phyloP scores from a whole-genome alignment of 768 basidiomycete genomes.

The Tylopilus intermedius region DNA sequence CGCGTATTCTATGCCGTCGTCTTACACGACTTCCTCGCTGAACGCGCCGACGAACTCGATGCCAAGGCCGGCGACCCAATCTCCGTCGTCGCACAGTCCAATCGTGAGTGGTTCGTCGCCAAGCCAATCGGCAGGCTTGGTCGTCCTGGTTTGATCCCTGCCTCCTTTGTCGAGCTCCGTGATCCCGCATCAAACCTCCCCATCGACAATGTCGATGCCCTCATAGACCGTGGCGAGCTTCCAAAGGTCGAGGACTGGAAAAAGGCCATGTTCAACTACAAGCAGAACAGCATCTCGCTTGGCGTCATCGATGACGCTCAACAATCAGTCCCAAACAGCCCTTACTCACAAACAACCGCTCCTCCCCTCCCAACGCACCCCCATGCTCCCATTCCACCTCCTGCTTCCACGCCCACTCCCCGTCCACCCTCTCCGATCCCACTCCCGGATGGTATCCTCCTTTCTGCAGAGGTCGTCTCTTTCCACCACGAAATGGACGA shows the following conservation, averaged over 20 bases:
- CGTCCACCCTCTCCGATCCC: constrained; percentile 40
- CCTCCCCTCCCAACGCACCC: constrained; percentile 10
- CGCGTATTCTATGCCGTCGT: constrained; percentile 92
- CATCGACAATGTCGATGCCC: constrained; percentile 64
- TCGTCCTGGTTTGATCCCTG: constrained; percentile 94
- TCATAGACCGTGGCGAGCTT: constrained; percentile 84
- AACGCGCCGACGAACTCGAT: constrained; percentile 93
- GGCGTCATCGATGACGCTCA: constrained; percentile 76
- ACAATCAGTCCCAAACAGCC: constrained; percentile 41
- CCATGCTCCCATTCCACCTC: constrained; percentile 5
- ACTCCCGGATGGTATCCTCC: constrained; percentile 80
- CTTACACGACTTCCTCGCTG: constrained; percentile 92
- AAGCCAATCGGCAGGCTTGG: constrained; percentile 95
- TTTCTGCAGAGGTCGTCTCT: constrained; percentile 87
- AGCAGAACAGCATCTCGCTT: constrained; percentile 91
- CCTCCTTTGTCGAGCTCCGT: constrained; percentile 93
- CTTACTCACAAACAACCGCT: constrained; percentile 29
- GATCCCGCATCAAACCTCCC: constrained; percentile 84
- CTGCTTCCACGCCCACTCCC: constrained; percentile 12
- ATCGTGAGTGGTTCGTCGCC: constrained; percentile 99
- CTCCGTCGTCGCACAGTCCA: constrained; percentile 98
- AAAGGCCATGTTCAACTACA: constrained; percentile 89
- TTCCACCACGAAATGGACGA: constrained; percentile 95
- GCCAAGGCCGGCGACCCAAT: constrained; percentile 92
- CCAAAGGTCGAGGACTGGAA: constrained; percentile 99